Base-by-base conservation (phyloP, 2,329 filamentous ascomycete genomes). In the Fusarium haematococcum region DNA sequence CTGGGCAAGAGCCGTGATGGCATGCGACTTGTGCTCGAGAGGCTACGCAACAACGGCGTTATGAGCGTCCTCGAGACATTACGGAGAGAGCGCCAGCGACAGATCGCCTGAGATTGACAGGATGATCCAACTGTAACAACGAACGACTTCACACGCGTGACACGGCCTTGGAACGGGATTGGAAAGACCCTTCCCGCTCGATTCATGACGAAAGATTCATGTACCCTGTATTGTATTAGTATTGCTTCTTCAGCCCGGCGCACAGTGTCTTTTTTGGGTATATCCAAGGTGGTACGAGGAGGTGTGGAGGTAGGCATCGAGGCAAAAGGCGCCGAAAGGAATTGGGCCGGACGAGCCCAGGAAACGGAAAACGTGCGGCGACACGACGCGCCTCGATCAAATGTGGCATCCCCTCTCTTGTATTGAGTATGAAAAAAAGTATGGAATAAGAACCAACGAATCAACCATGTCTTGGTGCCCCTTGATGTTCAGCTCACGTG, bases 1-100 rank as follows among this genome's bases (percentile, higher is more conserved):
- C 88, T 96, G 77, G 91, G 92, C 61, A 95, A 95, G 85, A 94
- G 93, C 76, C 91, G 93, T 59, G 93, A 95, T 81, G 94, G 94
- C 58, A 96, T 97, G 94, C 91, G 90, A 66, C 90, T 95, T 41
- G 94, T 97, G 10, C 86, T 97, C 25, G 93, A 95, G 82, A 87
- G 94, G 57, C 84, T 91, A 62, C 86, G 89, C 57, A 88, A 89
- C 80, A 89, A 86, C 45, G 88, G 89, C 33, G 86, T 90, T 66
- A 88, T 90, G 65, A 87, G 88, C 43, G 88, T 91, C 33, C 81
- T 91, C 37, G 89, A 91, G 80, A 85, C 88, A 59, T 83, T 89
- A 74, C 85, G 88, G 48, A 79, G 83, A 50, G 85, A 86, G 71
- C 84, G 84, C 63, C 81, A 84, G 48, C 78, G 77, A 63, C 81